A percentile compares a stretch with the other conserved stretches of the same genome.
phyloP scores from a whole-genome alignment of 495 filamentous ascomycete species.

The Melanomma pulvis-pyrius region DNA sequence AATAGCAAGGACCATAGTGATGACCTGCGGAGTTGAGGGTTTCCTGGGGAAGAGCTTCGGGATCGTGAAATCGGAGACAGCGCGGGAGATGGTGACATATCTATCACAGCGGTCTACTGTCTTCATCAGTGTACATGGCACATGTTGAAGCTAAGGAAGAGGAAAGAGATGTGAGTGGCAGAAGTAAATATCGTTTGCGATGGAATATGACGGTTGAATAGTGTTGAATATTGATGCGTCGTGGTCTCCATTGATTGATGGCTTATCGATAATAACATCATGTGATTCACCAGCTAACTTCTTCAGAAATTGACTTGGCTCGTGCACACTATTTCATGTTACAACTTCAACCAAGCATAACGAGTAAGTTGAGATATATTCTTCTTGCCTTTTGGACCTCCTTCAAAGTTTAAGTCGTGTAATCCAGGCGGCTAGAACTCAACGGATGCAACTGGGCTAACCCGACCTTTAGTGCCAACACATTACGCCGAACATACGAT shows the following conservation, averaged over 20 bases:
- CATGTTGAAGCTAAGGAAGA: neutral
- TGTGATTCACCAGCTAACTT: neutral
- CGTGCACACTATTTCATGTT: neutral
- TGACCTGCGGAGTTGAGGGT: neutral
- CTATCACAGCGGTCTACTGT: neutral
- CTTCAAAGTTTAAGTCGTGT: no score
- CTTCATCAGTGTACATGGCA: neutral
- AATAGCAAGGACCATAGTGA: conserved; percentile 27
- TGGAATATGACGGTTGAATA: neutral
- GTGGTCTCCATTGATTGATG: neutral
- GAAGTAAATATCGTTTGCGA: neutral
- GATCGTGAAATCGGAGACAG: neutral
- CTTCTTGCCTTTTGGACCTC: neutral
- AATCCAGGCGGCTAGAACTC: no score
- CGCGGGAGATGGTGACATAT: neutral
- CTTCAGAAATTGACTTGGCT: neutral
- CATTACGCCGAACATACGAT: no score
- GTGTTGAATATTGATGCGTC: neutral
- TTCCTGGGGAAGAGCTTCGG: neutral
- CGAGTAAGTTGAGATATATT: neutral
- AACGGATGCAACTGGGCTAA: no score
- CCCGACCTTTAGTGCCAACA: no score
- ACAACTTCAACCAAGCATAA: neutral
- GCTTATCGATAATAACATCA: neutral
- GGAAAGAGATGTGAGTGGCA: neutral